Percentiles rank a stretch among this genome's conserved stretches.
phyloP scores from a whole-genome alignment of 2,329 filamentous ascomycete species.

The Trichoderma sp. region DNA sequence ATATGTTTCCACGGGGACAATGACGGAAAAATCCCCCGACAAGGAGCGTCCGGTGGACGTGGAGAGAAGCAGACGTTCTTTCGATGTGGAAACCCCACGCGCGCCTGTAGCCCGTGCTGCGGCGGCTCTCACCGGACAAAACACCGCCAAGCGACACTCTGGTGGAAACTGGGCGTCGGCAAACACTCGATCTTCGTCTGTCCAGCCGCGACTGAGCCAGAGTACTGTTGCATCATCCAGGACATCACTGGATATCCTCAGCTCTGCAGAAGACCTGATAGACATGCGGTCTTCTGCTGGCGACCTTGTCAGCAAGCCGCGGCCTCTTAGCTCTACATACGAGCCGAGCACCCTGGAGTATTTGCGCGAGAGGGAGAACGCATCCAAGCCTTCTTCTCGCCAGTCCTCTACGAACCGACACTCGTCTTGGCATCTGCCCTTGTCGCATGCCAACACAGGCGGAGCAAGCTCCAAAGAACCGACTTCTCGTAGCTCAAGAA shows the following conservation, averaged over 20 bases:
- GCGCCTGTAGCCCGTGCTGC: background rate
- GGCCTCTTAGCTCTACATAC: conserved; percentile 79
- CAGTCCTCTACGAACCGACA: conserved; percentile 23
- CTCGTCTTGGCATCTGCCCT: conserved; percentile 34
- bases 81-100: conserved; percentile 2
- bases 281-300: conserved; percentile 26
- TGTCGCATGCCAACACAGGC: conserved; percentile 38
- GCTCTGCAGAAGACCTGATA: conserved; percentile 20
- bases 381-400: conserved; percentile 40
- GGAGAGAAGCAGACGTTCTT: conserved; percentile 3
- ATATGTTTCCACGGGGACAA: conserved; percentile 63
- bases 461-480: conserved; percentile 62
- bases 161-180: conserved; percentile 6
- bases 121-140: conserved; percentile 4
- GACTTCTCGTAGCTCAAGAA: conserved; percentile 75
- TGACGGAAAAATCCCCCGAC: conserved; percentile 12
- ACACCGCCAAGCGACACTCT: conserved; percentile 10
- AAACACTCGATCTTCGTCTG: conserved; percentile 16
- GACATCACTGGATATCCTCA: conserved; percentile 26
- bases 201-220: conserved; percentile 26
- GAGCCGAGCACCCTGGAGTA: conserved; percentile 75
- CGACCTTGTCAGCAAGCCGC: conserved; percentile 49
- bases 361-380: conserved; percentile 70
- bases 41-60: background rate
- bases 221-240: conserved; percentile 16